Percentiles rank a stretch among this genome's conserved stretches.
These are phyloP conservation scores for Paracamarosporium sp. DNA, from an alignment of 2,329 filamentous ascomycete species.

Conservation along the genomic window DNA sequence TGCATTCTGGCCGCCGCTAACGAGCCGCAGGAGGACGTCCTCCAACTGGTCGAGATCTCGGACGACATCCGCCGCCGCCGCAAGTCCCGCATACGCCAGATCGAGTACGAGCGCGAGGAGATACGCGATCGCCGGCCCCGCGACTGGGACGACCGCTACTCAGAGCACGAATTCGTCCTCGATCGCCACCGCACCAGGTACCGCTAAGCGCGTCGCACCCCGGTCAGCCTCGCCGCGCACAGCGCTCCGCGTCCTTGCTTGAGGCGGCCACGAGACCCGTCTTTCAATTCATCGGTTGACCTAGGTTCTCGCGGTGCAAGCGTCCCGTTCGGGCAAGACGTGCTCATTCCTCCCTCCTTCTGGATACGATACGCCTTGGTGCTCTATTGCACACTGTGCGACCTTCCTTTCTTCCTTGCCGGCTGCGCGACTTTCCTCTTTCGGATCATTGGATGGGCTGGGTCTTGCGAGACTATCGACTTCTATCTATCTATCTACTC, in stretches of 20 bases:
- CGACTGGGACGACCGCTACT: constrained; percentile 68
- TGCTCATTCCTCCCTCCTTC: neutral
- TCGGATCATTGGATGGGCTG: neutral
- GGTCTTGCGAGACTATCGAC: no score
- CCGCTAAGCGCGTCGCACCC: constrained; percentile 28
- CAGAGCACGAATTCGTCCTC: constrained; percentile 72
- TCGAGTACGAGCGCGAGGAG: constrained; percentile 66
- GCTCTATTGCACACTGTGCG: neutral
- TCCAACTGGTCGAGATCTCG: constrained; percentile 80
- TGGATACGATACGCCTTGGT: neutral
- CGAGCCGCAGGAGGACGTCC: constrained; percentile 76
- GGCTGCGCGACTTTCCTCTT: constrained; percentile 14
- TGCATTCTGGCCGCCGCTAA: constrained; percentile 14
- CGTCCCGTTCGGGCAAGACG: neutral
- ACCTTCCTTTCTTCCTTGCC: constrained; percentile 5
- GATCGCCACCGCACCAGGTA: constrained; percentile 56
- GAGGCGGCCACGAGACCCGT: neutral
- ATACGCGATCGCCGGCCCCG: constrained; percentile 55
- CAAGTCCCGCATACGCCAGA: constrained; percentile 64
- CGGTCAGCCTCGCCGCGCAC: neutral
- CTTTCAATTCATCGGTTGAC: neutral
- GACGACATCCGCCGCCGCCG: constrained; percentile 78
- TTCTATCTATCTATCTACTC: no score
- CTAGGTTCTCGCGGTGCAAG: no score
- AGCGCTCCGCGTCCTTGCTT: neutral